Conservation (phyloP, 371 early-diverging fungal species). For the Encephalitozoon intestinalis region DNA sequence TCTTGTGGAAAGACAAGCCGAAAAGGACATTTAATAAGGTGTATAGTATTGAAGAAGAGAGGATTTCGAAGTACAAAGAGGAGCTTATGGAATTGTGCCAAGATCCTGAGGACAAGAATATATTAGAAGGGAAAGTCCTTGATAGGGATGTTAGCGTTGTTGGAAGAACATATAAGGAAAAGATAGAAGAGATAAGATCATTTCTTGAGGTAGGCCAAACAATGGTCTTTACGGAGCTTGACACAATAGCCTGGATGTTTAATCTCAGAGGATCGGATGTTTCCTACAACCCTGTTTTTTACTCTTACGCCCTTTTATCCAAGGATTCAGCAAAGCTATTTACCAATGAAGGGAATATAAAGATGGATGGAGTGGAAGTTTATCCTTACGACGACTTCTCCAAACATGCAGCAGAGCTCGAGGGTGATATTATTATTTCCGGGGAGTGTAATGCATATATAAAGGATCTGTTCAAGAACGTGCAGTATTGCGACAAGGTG, state of each 20-base stretch:
- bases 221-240: conserved; percentile 52
- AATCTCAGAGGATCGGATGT: conserved; percentile 94
- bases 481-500: conserved; percentile 18
- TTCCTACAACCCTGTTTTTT: conserved; percentile 88
- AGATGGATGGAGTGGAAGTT: conserved; percentile 59
- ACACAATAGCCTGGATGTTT: conserved; percentile 69
- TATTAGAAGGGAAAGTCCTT: conserved; percentile 61
- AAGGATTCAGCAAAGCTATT: conserved; percentile 67
- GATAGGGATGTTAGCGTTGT: conserved; percentile 71
- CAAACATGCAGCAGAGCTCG: conserved; percentile 12
- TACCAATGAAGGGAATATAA: conserved; percentile 68
- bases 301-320: conserved; percentile 75
- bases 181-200: conserved; percentile 26
- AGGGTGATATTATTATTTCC: conserved; percentile 40
- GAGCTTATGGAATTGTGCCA: not conserved
- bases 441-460: conserved; percentile 64
- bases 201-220: conserved; percentile 14
- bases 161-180: conserved; percentile 71
- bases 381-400: conserved; percentile 43
- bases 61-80: not conserved
- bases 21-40: not conserved
- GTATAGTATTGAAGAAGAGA: conserved; percentile 12
- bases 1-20: not conserved
- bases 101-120: not conserved
- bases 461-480: not conserved